Evolutionary conservation across 805 yeast genomes (phyloP), one percentile per base, ranked within the genome.

Genomic region (Pichia nakasei): DNA sequence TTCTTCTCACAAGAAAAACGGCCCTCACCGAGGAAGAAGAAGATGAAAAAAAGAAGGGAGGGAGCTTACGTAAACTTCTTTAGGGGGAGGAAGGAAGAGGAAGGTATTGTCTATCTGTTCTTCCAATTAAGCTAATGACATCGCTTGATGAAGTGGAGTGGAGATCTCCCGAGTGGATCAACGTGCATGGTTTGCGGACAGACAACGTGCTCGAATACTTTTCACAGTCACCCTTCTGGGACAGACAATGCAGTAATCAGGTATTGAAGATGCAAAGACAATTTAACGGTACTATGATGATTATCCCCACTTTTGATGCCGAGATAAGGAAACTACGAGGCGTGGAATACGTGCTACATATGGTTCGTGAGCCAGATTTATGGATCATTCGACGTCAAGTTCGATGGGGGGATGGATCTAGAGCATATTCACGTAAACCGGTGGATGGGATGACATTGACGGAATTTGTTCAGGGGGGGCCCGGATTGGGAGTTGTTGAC

Each of bases 121-220:
- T 29, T 12, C 15, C 32, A 27, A 13, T 8, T 29, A 12, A 9
- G 15, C 17, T 13, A n/a, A 29, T 29, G 32, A 17, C 32, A 13
- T n/a, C 32, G 12, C 68, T 89, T 22, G 97, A 89, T 58, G 97
- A 91, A 56, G 72, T 93, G 35, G 97, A 89, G 61, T 93, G 98
- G 98, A 78, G 89, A 52, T 82, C 93, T 4, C 97, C 98, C 1
- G 98, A 93, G 62, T 93, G 96, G 94, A 87, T 93, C 50, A 95
- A 88, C 59, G 76, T 81, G 42, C 80, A 80, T 59, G 97, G 96
- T 0, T 73, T 93, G 21, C 73, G 88, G 37, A 84, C 95, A 0
- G 95, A 81, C 42, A 93, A 89, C 58, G 96, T 93, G 1, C 72
- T 93, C 19, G 97, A 93, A 47, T 93, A 93, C 64, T 89, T 93